phyloP scores from a whole-genome alignment of 306 rosid species.

The Parietaria judaica region DNA sequence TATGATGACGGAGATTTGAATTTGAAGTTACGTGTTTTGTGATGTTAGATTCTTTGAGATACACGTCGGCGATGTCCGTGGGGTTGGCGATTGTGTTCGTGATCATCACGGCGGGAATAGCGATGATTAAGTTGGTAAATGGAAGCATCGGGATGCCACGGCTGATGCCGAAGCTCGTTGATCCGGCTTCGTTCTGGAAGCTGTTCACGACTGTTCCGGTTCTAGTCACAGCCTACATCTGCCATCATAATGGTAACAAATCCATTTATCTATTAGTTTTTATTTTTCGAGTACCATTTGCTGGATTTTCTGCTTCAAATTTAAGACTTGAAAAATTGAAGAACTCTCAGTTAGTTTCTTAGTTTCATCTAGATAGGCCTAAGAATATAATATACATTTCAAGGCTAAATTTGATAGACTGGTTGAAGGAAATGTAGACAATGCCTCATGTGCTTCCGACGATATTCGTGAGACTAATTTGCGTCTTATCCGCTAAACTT shows the following conservation, averaged over 20 bases:
- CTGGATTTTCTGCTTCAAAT: too few relatives aligned
- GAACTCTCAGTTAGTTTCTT: too few relatives aligned
- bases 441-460: too few relatives aligned
- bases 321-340: too few relatives aligned
- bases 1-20: too few relatives aligned
- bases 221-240: constrained; percentile 62
- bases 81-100: constrained; percentile 55
- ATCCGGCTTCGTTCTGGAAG: constrained; percentile 56
- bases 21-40: not conserved
- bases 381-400: too few relatives aligned
- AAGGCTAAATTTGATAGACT: too few relatives aligned
- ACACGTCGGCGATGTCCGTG: constrained; percentile 61
- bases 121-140: constrained; percentile 33
- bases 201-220: constrained; percentile 55
- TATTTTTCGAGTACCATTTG: not conserved
- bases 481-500: too few relatives aligned
- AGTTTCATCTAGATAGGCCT: too few relatives aligned
- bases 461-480: too few relatives aligned
- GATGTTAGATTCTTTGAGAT: constrained; percentile 51
- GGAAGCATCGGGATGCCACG: constrained; percentile 51
- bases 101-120: constrained; percentile 47
- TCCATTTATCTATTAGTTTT: too few relatives aligned
- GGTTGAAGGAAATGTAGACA: too few relatives aligned
- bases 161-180: constrained; percentile 37
- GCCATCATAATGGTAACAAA: constrained; percentile 49